Evolutionary conservation across 306 rosid species (phyloP).

Genomic region (Oemleria cerasiformis): DNA sequence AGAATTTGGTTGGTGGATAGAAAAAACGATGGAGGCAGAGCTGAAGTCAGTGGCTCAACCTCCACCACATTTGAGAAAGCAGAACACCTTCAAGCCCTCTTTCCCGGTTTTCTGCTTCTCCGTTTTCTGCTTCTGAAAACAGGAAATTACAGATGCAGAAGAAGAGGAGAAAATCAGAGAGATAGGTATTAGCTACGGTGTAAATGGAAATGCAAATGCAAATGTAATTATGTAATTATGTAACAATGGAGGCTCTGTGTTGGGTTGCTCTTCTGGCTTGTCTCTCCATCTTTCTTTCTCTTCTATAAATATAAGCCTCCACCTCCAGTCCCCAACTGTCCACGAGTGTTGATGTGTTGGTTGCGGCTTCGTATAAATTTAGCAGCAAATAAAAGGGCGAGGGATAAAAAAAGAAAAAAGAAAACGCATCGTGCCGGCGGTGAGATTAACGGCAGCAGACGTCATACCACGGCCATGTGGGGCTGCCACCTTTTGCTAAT

Average conservation of each 20-base stretch:
- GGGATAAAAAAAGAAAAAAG: neutral
- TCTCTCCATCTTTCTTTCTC: constrained; percentile 14
- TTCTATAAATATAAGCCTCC: constrained; percentile 35
- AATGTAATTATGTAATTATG: neutral
- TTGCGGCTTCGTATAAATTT: constrained; percentile 5
- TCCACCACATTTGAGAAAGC: constrained; percentile 29
- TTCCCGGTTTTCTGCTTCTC: neutral
- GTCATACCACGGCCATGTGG: neutral
- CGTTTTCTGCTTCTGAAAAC: constrained; percentile 31
- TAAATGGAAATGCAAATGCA: neutral
- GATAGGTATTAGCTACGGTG: neutral
- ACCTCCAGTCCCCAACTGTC: constrained; percentile 28
- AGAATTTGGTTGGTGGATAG: constrained; percentile 35
- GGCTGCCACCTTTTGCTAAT: neutral
- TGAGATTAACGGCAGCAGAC: neutral
- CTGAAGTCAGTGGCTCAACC: constrained; percentile 33
- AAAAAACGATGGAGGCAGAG: constrained; percentile 36
- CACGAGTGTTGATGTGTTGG: constrained; percentile 20
- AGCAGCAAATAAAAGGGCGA: neutral
- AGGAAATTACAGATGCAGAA: constrained; percentile 40
- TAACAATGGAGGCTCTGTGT: constrained; percentile 3
- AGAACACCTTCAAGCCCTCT: neutral
- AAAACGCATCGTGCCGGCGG: neutral
- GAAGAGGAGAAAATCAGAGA: constrained; percentile 11
- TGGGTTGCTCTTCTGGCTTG: too few species aligned